Percentiles rank a stretch among this genome's conserved stretches.
phyloP scores from a whole-genome alignment of 78 protist species.

The Planoprotostelium fungivorum region DNA sequence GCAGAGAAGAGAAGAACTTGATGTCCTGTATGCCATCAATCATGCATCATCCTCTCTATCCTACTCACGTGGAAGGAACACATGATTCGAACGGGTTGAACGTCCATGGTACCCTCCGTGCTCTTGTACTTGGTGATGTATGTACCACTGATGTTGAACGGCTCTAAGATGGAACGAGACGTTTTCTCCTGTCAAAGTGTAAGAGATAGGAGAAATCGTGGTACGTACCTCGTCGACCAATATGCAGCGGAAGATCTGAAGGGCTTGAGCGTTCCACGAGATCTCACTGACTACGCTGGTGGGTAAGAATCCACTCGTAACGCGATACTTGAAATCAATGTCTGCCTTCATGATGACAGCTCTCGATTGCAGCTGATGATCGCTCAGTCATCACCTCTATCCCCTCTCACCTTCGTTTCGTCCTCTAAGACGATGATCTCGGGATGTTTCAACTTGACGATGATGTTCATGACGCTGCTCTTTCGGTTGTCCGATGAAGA shows the following conservation, averaged over 20 bases:
- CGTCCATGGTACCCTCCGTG: neutral
- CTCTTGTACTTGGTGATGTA: neutral
- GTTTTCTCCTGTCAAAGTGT: neutral
- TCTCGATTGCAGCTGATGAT: neutral
- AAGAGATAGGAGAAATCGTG: neutral
- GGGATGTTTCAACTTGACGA: neutral
- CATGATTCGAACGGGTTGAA: neutral
- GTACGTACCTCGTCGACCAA: neutral
- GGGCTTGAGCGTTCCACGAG: neutral
- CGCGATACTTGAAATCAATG: neutral
- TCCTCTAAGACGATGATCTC: neutral
- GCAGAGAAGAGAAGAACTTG: neutral
- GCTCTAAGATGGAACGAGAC: neutral
- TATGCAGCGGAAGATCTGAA: neutral
- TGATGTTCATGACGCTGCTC: too few relatives aligned
- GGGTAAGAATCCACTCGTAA: neutral
- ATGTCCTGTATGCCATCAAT: neutral
- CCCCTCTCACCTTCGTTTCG: neutral
- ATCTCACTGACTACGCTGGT: neutral
- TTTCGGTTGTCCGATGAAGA: neutral
- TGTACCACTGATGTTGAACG: neutral
- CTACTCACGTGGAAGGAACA: neutral
- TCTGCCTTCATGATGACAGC: neutral
- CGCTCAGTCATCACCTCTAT: too few relatives aligned
- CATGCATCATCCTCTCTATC: neutral